Evolutionary conservation across 441 rosid genomes (phyloP), one percentile per base, ranked within the genome.

Genomic region (Biscutella laevigata): DNA sequence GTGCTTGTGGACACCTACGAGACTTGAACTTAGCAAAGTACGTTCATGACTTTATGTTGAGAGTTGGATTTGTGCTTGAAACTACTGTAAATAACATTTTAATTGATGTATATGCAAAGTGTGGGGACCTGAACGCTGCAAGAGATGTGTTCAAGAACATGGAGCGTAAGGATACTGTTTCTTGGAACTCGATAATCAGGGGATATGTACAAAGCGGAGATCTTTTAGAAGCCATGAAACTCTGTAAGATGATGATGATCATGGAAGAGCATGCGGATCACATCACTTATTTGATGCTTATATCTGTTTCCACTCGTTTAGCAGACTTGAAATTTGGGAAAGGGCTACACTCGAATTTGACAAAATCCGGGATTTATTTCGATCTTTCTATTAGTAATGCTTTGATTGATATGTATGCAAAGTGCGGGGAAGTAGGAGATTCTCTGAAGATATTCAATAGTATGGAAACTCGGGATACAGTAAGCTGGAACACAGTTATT

Each of bases 101-200:
- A 37, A 73, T 81, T 8, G 75, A 79, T 63, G 70, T 75, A 71
- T 78, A 83, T 59, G 71, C 66, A 45, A 83, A 74, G 59, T 77
- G 83, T 7, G 74, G 76, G 48, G 76, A 81, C 59, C 16, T 81
- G 41, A 17, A 52, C 15, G 64, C 81, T 21, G 66, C 85, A 15
- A 53, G 51, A 40, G 71, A 77, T 61, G 71, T 77, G 30, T 83
- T 80, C 62, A 58, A 66, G 26, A 24, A 44, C 40, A 73, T 81
- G 77, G 61, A 49, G 22, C 48, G 58, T 25, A 73, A 57, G 63
- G 88, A 81, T 72, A 20, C 62, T 60, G 79, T 81, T 45, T 75
- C 92, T 0, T 83, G 83, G 87, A 81, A 84, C 62, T 77, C 85
- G 16, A 41, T 84, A 60, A 74, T 81, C 56, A 69, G 32, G 52